Evolutionary conservation across 1,139 yeast genomes (phyloP), one percentile per base, ranked within the genome.

Genomic region (Zygosaccharomyces pseudobailii): DNA sequence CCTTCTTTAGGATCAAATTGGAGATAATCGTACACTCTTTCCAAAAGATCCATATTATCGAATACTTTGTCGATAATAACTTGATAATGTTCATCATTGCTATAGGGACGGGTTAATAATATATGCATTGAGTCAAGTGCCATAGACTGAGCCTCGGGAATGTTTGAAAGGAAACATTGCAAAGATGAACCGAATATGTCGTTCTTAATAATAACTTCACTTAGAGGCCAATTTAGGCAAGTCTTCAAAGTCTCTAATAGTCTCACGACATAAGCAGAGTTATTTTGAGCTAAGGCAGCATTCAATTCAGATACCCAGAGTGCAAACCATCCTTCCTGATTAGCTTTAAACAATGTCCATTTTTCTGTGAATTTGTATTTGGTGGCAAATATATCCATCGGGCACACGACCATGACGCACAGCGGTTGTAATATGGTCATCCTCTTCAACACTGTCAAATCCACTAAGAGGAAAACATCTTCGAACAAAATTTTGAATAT

Each of bases 61-160:
- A 87, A 90, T 3, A 90, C 86, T 7, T 85, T 76, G 9, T 95
- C 95, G 41, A 92, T 82, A 48, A 90, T 80, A 45, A 81, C 80
- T 45, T 82, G 81, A 65, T 89, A 86, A 65, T 92, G 97, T 9
- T 79, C 85, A 21, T 76, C 75, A 42, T 78, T 75, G 33, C 75
- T 69, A 63, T 87, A 89, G n/a, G 78, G 76, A 61, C 97, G 78
- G 1, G 96, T 88, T 67, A 90, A 86, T 30, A 94, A 71, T 30
- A 87, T 85, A 65, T 92, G 97, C 54, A 92, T 74, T 61, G 97
- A 88, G 65, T 92, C 98, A 38, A 90, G 82, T 0, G 97, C 90
- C 54, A 90, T 75, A 0, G 89, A 85, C 61, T 87, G 84, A 46
- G 92, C 78, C 53, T 79, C 79, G 38, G 84, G 73, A 53, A 77